phyloP scores from a whole-genome alignment of 108 stramenopile species.

The Thalassiosira profunda region DNA sequence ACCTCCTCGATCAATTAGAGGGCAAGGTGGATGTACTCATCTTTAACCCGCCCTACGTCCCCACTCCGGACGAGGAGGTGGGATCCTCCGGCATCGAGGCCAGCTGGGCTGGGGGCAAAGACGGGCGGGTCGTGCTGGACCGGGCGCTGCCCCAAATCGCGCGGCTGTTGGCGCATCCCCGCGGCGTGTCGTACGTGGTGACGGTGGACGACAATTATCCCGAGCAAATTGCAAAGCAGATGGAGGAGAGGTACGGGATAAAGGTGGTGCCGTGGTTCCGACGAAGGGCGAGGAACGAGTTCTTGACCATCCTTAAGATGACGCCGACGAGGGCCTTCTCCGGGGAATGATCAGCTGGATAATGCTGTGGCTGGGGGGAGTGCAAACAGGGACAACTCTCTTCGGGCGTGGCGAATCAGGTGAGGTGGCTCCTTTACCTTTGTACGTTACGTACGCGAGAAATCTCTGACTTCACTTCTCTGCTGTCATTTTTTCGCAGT shows the following conservation, averaged over 20 bases:
- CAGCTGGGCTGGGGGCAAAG: conserved; percentile 90
- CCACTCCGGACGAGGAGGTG: conserved; percentile 90
- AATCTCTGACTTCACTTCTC: no score
- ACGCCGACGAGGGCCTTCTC: conserved; percentile 44
- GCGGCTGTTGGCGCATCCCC: conserved; percentile 53
- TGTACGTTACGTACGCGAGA: no score
- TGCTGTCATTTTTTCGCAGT: no score
- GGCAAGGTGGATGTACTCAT: conserved; percentile 74
- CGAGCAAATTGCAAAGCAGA: conserved; percentile 50
- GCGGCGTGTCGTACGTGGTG: conserved; percentile 86
- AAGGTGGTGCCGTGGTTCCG: conserved; percentile 68
- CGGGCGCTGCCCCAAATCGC: conserved; percentile 84
- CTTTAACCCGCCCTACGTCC: conserved; percentile 97
- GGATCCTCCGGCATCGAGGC: conserved; percentile 84
- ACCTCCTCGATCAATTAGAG: conserved; percentile 42
- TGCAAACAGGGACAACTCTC: no score
- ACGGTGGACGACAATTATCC: conserved; percentile 92
- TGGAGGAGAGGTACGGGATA: conserved; percentile 49
- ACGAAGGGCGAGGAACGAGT: conserved; percentile 82
- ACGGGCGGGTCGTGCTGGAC: conserved; percentile 86
- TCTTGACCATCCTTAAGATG: conserved; percentile 78
- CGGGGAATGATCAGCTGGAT: background rate
- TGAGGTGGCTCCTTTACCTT: no score
- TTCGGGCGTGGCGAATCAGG: no score
- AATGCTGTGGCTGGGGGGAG: no score